Percentiles rank a stretch among this genome's conserved stretches.
Conservation (phyloP, 148 eudicot species). For the Camellia japonica region DNA sequence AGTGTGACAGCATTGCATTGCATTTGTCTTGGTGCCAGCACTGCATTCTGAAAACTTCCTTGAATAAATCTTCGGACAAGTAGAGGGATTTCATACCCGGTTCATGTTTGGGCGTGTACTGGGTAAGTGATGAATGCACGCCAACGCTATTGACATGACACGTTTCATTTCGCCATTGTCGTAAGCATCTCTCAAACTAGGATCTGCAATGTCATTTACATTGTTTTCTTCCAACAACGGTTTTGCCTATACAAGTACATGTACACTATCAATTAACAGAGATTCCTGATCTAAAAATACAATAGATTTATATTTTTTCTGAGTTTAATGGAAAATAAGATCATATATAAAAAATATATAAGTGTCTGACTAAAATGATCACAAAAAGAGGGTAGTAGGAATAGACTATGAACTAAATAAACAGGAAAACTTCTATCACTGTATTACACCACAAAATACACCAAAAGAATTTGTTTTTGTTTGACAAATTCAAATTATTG, state of each 20-base stretch:
- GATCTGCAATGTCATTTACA: slow-evolving; percentile 68
- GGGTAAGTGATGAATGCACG: slow-evolving; percentile 78
- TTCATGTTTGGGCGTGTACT: slow-evolving; percentile 70
- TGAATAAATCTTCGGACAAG: too few relatives aligned
- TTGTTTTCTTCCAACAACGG: slow-evolving; percentile 59
- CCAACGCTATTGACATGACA: slow-evolving; percentile 60
- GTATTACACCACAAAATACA: too few relatives aligned
- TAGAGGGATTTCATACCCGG: slow-evolving; percentile 27
- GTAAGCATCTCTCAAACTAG: slow-evolving; percentile 50
- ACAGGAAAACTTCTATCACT: background rate
- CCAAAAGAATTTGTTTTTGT: too few relatives aligned
- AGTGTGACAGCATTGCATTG: too few relatives aligned
- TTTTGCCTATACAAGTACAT: slow-evolving; percentile 50
- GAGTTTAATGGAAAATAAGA: too few relatives aligned
- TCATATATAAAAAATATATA: too few relatives aligned
- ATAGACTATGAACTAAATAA: background rate
- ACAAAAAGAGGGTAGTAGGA: background rate
- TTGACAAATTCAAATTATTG: too few relatives aligned
- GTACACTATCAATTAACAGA: background rate
- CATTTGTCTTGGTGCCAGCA: too few relatives aligned
- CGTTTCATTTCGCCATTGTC: slow-evolving; percentile 54
- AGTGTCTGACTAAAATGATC: too few relatives aligned
- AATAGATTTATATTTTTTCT: background rate
- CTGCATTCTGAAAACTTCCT: too few relatives aligned
- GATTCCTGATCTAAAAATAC: background rate